Conservation (phyloP, 2,329 filamentous ascomycete species). For the Colletotrichum chrysophilum region DNA sequence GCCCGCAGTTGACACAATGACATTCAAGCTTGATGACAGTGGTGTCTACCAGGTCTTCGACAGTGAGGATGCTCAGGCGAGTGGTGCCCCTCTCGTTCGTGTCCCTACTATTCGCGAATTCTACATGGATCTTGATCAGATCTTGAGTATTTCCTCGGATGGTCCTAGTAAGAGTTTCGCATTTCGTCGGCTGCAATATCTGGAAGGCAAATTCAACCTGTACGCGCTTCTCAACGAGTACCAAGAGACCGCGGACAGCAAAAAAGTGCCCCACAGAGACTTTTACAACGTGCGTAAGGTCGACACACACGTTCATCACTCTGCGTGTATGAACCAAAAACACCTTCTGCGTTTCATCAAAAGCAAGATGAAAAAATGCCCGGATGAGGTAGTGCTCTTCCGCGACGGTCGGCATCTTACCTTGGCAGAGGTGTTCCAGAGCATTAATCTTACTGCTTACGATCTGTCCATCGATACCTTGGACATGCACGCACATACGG, state of each 20-base stretch:
- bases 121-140: conserved; percentile 90
- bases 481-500: conserved; percentile 98
- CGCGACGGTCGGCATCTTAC: conserved; percentile 93
- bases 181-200: conserved; percentile 90
- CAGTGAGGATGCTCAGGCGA: conserved; percentile 63
- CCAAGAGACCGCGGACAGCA: conserved; percentile 96
- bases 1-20: conserved; percentile 72
- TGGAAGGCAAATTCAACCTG: conserved; percentile 96
- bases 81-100: conserved; percentile 73
- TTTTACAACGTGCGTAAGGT: conserved; percentile 99
- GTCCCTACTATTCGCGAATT: conserved; percentile 96
- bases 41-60: conserved; percentile 95
- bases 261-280: conserved; percentile 95
- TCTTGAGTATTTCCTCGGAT: conserved; percentile 90
- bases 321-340: conserved; percentile 99
- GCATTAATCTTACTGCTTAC: conserved; percentile 96
- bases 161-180: conserved; percentile 97
- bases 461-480: conserved; percentile 97
- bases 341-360: conserved; percentile 98
- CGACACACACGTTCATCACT: conserved; percentile 98
- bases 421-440: conserved; percentile 91
- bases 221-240: conserved; percentile 95
- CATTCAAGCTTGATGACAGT: conserved; percentile 79
- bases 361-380: conserved; percentile 99
- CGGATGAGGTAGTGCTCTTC: conserved; percentile 90